Evolutionary conservation across 2,329 filamentous ascomycete species (phyloP), one percentile per base, ranked within the genome.

Genomic region (Ophiocordyceps robertsii): DNA sequence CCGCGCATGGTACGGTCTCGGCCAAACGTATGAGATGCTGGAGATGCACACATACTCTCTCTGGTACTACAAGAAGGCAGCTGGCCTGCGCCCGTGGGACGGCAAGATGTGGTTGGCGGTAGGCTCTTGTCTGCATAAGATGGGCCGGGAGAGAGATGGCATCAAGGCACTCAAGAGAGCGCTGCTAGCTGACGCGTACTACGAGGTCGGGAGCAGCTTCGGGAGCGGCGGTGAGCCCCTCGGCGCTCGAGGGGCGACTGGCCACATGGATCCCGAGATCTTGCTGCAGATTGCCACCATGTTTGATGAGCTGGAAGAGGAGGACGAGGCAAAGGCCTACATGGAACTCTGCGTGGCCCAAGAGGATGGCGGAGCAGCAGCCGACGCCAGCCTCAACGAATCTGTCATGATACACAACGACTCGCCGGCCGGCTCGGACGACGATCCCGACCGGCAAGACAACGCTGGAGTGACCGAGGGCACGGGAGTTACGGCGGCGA

Each of bases 51-150:
- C 89, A 37, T 98, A 98, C 59, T 89, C 90, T 1, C 67, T 98
- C 1, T 96, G 92, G 75, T 98, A 98, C 64, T 95, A 95, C 67
- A 93, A 96, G 57, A 87, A 92, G 44, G 92, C 92, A 0, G 90
- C 90, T 1, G 86, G 88, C 0, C 69, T 98, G 2, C 79, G 89
- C n/a, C 88, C 90, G 0, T 95, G 90, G 72, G 92, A 98, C 53
- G 86, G 89, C 0, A 96, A 96, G 62, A 94, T 98, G 85, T 98
- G 92, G 92, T 84, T 92, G 68, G 92, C 92, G 0, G 88, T 98
- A 6, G 92, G 86, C 10, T 84, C 84, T 30, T 95, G 90, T 58
- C 80, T 94, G 49, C 83, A 90, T 47, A 90, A 89, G 58, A 93
- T 95, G 73, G 82, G 81, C 41, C 80, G 89, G 43, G 71, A 86